Base-by-base conservation (phyloP, 2,329 filamentous ascomycete species). In the Penicillium sp. region DNA sequence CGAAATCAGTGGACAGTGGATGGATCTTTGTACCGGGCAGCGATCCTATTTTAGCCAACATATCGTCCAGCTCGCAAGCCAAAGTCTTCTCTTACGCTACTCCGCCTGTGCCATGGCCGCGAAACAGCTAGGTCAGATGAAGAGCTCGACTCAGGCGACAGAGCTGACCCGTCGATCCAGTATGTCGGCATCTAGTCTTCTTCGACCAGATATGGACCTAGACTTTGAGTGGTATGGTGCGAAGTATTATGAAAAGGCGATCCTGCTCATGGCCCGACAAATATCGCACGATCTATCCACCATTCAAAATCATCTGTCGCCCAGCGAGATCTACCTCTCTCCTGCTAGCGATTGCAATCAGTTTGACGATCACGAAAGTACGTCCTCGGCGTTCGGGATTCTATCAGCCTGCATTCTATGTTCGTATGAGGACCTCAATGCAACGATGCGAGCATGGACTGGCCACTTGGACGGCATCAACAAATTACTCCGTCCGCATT, bases 241-340 rank as follows among this genome's bases (percentile, higher is more conserved):
- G 3, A 63, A 62, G 36, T 63, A 63, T 16, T 63, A 63, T 21
- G 58, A 61, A 10, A 58, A 51, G 19, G 59, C 59, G 3, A 62
- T 63, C 21, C 53, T 58, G 21, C 14, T 61, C 10, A 49, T 63
- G 3, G 52, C 57, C 4, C 48, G 51, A 2, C 55, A 60, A 28
- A 54, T 62, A 1, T 58, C 59, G 1, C 52, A 45, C 26, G 24
- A 49, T 6, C 33, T 2, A 3, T 28, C 47, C 3, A 49, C 18
- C 10, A 45, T 18, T 13, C 46, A 39, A 10, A 43, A 13, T 40
- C 43, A 52, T 33, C 34, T 59, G 2, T 58, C 55, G 1, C 60
- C 55, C 1, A 26, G 43, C 21, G 29, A 50, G 8, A 53, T 54
- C 13, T 54, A 57, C 37, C 40, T 40, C 10, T 42, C 43, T 16